A percentile compares a stretch with the other conserved stretches of the same genome.
Conservation (phyloP, 345 rosid species). For the Acer negundo region DNA sequence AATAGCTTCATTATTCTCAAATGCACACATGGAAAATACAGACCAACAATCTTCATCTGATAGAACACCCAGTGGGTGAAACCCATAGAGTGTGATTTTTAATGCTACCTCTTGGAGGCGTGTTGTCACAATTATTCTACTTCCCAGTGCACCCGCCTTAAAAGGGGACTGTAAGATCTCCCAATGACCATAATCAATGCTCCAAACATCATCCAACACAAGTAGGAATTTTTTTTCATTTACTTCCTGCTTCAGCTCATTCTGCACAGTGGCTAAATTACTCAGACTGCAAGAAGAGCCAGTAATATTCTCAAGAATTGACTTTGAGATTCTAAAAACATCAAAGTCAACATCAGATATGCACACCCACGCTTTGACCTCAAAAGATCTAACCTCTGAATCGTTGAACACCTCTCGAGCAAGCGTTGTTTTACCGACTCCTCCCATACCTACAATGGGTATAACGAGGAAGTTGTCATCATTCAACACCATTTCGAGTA, state of each 20-base stretch:
- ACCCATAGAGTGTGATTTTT: accelerated
- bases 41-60: not conserved
- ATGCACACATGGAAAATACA: not conserved
- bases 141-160: not conserved
- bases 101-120: not conserved
- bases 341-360: slow-evolving; percentile 5
- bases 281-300: not conserved
- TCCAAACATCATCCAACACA: not conserved
- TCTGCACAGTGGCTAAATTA: not conserved
- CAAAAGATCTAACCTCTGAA: not conserved
- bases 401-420: not conserved
- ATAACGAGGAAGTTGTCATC: not conserved
- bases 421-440: slow-evolving; percentile 5
- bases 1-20: not conserved
- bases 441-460: slow-evolving; percentile 3
- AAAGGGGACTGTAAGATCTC: not conserved
- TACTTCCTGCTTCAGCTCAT: not conserved
- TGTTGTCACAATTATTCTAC: not conserved
- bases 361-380: not conserved
- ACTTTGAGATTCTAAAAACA: too few relatives aligned
- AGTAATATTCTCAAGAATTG: not conserved
- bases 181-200: not conserved
- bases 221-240: not conserved
- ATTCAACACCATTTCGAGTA: not conserved
- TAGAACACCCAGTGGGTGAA: not conserved